A percentile compares a stretch with the other conserved stretches of the same genome.
Evolutionary conservation across 2,329 filamentous ascomycete genomes (phyloP).

Genomic region (Fusarium nodosum): DNA sequence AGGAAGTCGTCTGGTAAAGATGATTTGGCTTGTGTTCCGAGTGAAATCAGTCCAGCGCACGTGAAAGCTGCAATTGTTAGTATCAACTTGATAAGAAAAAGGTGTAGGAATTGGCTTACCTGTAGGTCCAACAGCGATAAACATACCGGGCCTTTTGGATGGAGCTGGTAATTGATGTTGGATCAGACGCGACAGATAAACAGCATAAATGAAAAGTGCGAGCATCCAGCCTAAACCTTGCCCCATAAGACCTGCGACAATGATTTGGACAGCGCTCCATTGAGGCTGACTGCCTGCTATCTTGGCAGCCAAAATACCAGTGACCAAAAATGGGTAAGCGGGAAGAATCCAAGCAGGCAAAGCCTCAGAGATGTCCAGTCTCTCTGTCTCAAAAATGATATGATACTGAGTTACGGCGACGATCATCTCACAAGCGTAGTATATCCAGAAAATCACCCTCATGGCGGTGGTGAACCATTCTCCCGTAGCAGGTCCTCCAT

Average conservation of each 20-base stretch:
- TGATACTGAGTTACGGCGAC: constrained; percentile 24
- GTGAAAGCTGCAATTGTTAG: constrained; percentile 8
- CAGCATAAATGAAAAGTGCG: constrained; percentile 28
- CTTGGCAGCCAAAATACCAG: constrained; percentile 23
- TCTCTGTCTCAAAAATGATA: constrained; percentile 23
- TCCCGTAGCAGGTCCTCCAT: constrained; percentile 16
- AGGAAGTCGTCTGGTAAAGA: constrained; percentile 14
- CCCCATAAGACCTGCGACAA: constrained; percentile 25
- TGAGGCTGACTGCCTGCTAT: constrained; percentile 17
- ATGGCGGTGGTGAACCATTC: constrained; percentile 13
- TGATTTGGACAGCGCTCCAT: constrained; percentile 24
- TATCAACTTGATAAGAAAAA: rapidly evolving
- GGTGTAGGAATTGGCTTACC: neutral
- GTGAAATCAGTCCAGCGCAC: constrained; percentile 11
- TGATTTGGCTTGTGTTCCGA: constrained; percentile 21
- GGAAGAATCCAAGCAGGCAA: constrained; percentile 22
- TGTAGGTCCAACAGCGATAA: constrained; percentile 28
- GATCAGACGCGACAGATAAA: constrained; percentile 26
- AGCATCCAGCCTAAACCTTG: constrained; percentile 33
- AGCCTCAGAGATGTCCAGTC: constrained; percentile 16
- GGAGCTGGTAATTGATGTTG: constrained; percentile 18
- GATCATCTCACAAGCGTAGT: constrained; percentile 33
- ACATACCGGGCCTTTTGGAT: constrained; percentile 8
- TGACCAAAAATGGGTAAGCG: constrained; percentile 30
- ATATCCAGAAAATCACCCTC: constrained; percentile 25